Evolutionary conservation across 2,329 filamentous ascomycete genomes (phyloP), one percentile per base, ranked within the genome.

Genomic region (Venturia effusa): DNA sequence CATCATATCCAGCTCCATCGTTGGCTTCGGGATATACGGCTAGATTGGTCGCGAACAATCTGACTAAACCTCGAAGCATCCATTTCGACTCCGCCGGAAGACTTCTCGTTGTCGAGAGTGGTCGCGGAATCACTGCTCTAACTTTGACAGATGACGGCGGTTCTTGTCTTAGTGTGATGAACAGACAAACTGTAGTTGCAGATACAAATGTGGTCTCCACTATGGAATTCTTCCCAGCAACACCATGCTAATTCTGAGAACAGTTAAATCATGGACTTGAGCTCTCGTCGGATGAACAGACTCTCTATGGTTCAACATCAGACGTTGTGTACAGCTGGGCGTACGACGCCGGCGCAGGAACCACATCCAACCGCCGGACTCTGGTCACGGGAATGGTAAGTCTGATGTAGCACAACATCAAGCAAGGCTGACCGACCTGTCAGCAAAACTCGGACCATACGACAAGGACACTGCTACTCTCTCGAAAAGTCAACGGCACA

Each of bases 401-500:
- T 61, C 61, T 41, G 6, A 27, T n/a, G n/a, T 13, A 41, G 19
- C 17, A 24, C 34, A 27, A 41, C 34, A 17, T 55, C 7, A 10
- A 34, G 15, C 27, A 6, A 55, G 30, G 27, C 27, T 34, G 8
- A 34, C 8, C 2, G n/a, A 8, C 1, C 10, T 34, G 15, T 10
- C 67, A 65, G 57, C 34, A 40, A 60, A 60, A 64, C 24, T 73
- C 77, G 5, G 87, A 85, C 60, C 87, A 90, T 68, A 82, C 78
- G 6, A 87, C 87, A 0, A 81, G 88, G 41, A 90, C 88, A 0
- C 76, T 92, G 1, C 78, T 89, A 45, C 74, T 88, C 17, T 85
- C 87, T 0, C 71, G 76, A 19, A 79, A 79, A 39, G 74, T 78
- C 8, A 80, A 83, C 0, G 82, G 81, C 24, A 76, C 83, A 66